Base-by-base conservation (phyloP, 1,284 basidiomycete genomes). In the Leccinum pachyderme region DNA sequence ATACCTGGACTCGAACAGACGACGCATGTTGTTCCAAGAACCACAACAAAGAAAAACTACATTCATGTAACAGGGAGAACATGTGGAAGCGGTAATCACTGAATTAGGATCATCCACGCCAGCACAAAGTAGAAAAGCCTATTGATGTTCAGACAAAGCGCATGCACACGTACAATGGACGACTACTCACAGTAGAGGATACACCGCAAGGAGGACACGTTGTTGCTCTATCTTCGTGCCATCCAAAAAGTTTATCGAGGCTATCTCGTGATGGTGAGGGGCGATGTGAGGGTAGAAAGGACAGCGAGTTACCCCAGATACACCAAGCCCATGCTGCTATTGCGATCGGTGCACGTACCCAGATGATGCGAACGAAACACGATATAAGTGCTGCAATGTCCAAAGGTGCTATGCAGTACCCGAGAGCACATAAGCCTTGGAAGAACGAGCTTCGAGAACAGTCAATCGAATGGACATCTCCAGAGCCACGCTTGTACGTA, bases 101-200 rank as follows among this genome's bases (percentile, higher is more conserved):
- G 90, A 61, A 95, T 95, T 65, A 95, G 79, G 61, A 95, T 94
- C 93, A 95, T 95, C 93, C 93, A 95, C 12, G 92, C 90, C 32
- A 95, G 73, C 61, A 92, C 82, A 71, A 91, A 92, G 66, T 92
- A 92, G 68, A 92, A 92, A 41, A 92, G 73, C 37, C 90, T 92
- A 61, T 12, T 9, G 39, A 53, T 54, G 49, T 24, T 56, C 45
- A 55, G 49, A 47, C 27, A 25, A 29, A 46, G 25, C 9, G 11
- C 7, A 24, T 11, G 15, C 18, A n/a, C 7, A 24, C 7, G 15
- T n/a, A n/a, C 5, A 15, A 2, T 15, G 7, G 18, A 6, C 25
- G 24, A 39, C 22, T 29, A 53, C 57, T 74, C 59, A 91, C 90
- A 94, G 77, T 46, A 96, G 76, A 22, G 95, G 95, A 72, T 97